A percentile compares a stretch with the other conserved stretches of the same genome.
These are phyloP conservation scores for Bruguiera gymnorhiza DNA, from an alignment of 345 rosid genomes.

Conservation along the genomic window DNA sequence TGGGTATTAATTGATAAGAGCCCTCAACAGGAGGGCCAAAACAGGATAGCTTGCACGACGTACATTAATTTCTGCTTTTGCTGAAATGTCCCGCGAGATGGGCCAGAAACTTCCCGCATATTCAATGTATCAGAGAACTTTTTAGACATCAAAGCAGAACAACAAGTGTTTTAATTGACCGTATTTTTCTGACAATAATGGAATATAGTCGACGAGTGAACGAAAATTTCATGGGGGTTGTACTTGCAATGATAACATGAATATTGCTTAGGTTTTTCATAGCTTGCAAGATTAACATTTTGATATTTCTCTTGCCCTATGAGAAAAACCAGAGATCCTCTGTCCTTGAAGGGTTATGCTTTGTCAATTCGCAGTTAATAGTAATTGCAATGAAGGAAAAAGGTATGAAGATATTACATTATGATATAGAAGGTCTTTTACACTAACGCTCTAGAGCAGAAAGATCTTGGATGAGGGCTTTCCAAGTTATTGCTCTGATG, in stretches of 20 bases:
- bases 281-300: not conserved
- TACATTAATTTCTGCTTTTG: not conserved
- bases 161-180: not conserved
- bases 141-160: not conserved
- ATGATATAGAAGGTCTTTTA: too few species aligned
- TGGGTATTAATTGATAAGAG: slow-evolving; percentile 1
- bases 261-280: not conserved
- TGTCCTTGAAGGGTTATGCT: not conserved
- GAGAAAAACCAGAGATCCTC: not conserved
- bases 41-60: not conserved
- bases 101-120: too few species aligned
- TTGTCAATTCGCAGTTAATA: too few species aligned
- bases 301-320: not conserved
- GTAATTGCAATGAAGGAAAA: too few species aligned
- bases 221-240: not conserved
- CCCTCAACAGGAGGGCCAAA: not conserved
- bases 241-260: not conserved
- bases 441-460: too few species aligned
- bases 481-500: too few species aligned
- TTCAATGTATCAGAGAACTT: not conserved
- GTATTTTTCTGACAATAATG: not conserved
- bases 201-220: not conserved
- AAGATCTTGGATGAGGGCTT: too few species aligned
- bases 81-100: too few species aligned
- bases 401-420: too few species aligned